phyloP scores from a whole-genome alignment of 1,284 basidiomycete genomes.

The Xerocomus amazonicus region DNA sequence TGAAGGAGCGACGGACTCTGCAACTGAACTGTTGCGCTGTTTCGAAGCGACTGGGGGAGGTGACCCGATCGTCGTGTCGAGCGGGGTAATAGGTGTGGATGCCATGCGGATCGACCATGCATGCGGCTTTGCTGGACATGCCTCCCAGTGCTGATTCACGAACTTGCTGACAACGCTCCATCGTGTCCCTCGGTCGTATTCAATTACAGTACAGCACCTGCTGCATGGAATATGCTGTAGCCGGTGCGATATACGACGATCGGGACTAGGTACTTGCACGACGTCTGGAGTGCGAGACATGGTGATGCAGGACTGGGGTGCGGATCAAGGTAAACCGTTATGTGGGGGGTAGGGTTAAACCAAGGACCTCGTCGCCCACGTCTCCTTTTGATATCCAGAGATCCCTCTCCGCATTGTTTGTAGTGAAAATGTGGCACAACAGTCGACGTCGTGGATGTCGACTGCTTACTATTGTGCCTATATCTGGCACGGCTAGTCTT shows the following conservation, averaged over 20 bases:
- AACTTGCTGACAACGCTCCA: conserved; percentile 30
- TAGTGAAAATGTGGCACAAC: conserved; percentile 30
- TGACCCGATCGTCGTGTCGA: conserved; percentile 8
- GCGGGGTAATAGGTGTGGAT: conserved; percentile 10
- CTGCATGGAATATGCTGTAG: conserved; percentile 24
- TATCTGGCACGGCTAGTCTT: conserved; percentile 20
- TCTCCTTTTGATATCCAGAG: conserved; percentile 25
- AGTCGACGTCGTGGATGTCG: conserved; percentile 19
- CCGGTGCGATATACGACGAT: conserved; percentile 12
- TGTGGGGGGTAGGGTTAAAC: neutral
- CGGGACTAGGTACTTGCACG: conserved; percentile 5
- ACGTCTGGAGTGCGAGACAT: conserved; percentile 20
- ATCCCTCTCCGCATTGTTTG: conserved; percentile 29
- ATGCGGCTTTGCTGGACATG: conserved; percentile 26
- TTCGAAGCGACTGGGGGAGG: conserved; percentile 6
- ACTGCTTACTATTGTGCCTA: conserved; percentile 21
- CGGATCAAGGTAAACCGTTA: conserved; percentile 12
- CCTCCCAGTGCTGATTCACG: conserved; percentile 28
- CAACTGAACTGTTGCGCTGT: neutral
- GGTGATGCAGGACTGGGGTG: neutral
- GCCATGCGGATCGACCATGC: conserved; percentile 9
- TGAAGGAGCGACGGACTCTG: neutral
- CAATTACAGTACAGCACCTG: conserved; percentile 23
- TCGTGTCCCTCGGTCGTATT: conserved; percentile 23
- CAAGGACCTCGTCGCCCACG: conserved; percentile 3